Conservation (phyloP, 805 yeast genomes). For the Huiozyma naganishii region DNA sequence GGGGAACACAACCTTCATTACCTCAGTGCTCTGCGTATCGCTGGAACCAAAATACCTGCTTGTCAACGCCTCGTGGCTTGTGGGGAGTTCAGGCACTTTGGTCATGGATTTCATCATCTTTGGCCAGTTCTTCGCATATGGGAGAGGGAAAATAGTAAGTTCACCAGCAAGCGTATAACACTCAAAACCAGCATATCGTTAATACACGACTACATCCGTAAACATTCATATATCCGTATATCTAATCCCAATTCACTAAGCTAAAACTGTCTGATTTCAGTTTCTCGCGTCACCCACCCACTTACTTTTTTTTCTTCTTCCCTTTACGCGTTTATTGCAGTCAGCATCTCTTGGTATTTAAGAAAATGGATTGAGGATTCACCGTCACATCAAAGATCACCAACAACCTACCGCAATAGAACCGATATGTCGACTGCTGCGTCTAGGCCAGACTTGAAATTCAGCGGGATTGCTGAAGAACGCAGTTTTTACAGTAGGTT, state of each 20-base stretch:
- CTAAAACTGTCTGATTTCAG: not conserved
- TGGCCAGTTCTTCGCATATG: conserved; percentile 74
- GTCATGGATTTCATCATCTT: conserved; percentile 75
- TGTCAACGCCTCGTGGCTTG: conserved; percentile 85
- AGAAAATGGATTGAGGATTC: too few species aligned
- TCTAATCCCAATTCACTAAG: not conserved
- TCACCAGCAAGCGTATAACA: not conserved
- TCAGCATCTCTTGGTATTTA: not conserved
- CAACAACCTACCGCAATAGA: too few species aligned
- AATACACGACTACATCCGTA: not conserved
- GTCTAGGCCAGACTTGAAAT: conserved; percentile 48
- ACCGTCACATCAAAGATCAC: not conserved
- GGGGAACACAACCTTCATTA: conserved; percentile 85
- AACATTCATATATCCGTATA: not conserved
- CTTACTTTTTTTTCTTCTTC: not conserved
- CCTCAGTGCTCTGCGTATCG: conserved; percentile 71
- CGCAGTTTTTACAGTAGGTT: conserved; percentile 39
- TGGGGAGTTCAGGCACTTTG: conserved; percentile 84
- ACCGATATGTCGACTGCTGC: too few species aligned
- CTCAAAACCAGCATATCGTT: not conserved
- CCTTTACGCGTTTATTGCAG: not conserved
- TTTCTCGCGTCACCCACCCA: not conserved
- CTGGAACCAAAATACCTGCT: conserved; percentile 56
- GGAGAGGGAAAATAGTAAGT: conserved; percentile 3
- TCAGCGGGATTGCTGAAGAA: conserved; percentile 42